Base-by-base conservation (phyloP, 805 yeast species). In the Myxozyma udenii region DNA sequence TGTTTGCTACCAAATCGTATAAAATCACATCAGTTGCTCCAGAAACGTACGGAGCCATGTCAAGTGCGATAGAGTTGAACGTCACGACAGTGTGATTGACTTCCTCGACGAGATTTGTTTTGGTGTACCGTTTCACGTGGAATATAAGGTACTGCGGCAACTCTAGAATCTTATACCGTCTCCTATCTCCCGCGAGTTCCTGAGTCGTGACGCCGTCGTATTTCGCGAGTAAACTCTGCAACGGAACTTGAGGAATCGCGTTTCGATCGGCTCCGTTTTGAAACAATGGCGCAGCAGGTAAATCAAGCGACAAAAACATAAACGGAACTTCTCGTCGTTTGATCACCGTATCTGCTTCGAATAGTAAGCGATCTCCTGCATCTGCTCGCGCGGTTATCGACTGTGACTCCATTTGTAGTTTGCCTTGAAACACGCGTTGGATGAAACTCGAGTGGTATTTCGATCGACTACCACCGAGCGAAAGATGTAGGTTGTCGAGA, bases 81-180 rank as follows among this genome's bases (percentile, higher is more conserved):
- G 78, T 80, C 2, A 86, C 84, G 25, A 84, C 75, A 1, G 85
- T 83, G 28, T 81, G 80, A 60, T 81, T 83, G 49, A 78, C 64
- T 50, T 72, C 72, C 39, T 73, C 62, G 9, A 71, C 62, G 21
- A 67, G 61, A 9, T 66, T 66, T 12, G 65, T 61, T 23, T 71
- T 73, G 11, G 67, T 67, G 50, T 78, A 73, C 51, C 93, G 72
- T 55, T 84, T 79, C 50, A 80, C 73, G 60, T 79, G 80, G 1
- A 87, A 58, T 3, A 83, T 67, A 32, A 87, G 64, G 49, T 69
- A 76, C 32, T 74, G 73, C 0, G 95, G 95, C 19, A 74, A 66
- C 37, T 66, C 67, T 1, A 64, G 33, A 24, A 81, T 62, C 24
- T 71, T 58, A 56, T 74, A 78, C 4, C 68, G 65, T 50, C 65